These are phyloP conservation scores for Aspergillus pseudoterreus DNA, from an alignment of 2,329 filamentous ascomycete genomes.

Conservation along the genomic window DNA sequence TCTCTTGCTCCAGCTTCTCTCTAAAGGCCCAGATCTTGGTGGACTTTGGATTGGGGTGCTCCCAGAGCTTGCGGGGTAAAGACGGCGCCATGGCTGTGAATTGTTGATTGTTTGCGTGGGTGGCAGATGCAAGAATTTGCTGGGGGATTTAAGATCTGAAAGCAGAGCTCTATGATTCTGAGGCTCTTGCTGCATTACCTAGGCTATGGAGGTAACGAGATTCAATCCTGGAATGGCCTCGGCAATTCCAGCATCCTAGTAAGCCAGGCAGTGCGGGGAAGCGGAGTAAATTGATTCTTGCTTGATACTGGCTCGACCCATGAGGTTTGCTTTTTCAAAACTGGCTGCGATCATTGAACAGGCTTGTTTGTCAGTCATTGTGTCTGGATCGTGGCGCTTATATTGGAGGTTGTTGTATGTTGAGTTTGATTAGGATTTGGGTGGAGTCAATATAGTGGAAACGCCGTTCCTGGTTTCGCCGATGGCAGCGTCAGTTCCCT, in stretches of 20 bases:
- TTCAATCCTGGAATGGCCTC: neutral
- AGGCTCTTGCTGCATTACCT: neutral
- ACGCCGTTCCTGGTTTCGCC: too few relatives aligned
- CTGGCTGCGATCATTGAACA: neutral
- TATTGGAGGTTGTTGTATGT: too few relatives aligned
- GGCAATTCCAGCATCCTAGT: neutral
- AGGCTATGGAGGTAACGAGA: neutral
- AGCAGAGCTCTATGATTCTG: neutral
- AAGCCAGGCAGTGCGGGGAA: neutral
- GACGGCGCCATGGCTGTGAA: slow-evolving; percentile 13
- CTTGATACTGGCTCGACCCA: neutral
- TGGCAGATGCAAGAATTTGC: neutral
- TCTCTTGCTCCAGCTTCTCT: slow-evolving; percentile 58
- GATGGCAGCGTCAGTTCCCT: too few relatives aligned
- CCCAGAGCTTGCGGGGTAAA: slow-evolving; percentile 62
- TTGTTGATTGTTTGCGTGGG: too few relatives aligned
- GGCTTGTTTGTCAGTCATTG: neutral
- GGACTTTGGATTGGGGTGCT: slow-evolving; percentile 58
- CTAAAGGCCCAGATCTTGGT: slow-evolving; percentile 67
- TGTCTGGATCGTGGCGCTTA: neutral
- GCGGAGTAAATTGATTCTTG: neutral
- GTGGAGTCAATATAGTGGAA: too few relatives aligned
- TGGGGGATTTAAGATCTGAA: neutral
- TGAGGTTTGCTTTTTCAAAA: too few relatives aligned
- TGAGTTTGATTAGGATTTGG: too few relatives aligned